These are phyloP conservation scores for Amphibolis antarctica DNA, from an alignment of 106 monocot genomes.

Conservation along the genomic window DNA sequence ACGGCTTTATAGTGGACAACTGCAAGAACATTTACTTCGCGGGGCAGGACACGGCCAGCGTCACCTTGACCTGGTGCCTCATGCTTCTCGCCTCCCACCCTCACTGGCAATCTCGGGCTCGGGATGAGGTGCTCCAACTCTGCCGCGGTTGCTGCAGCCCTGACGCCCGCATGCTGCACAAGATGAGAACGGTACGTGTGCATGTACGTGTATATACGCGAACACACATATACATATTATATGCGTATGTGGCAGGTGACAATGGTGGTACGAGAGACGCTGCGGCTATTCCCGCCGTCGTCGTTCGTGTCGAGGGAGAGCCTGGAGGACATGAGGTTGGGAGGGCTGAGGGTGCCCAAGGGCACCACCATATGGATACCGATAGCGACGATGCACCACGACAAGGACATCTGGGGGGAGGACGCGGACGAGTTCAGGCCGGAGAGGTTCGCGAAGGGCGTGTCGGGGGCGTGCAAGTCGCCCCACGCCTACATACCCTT, in stretches of 20 bases:
- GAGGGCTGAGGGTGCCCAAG: constrained; percentile 27
- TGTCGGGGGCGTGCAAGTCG: constrained; percentile 36
- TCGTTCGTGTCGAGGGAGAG: constrained; percentile 23
- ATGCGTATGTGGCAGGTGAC: constrained; percentile 20
- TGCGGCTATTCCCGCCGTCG: constrained; percentile 28
- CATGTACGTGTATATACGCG: too few species aligned
- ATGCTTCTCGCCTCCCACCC: constrained; percentile 49
- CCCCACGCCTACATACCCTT: constrained; percentile 58
- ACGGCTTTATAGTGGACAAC: constrained; percentile 62
- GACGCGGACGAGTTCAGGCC: constrained; percentile 61
- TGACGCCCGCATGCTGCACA: constrained; percentile 29
- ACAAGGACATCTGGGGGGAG: constrained; percentile 43
- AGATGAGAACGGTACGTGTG: constrained; percentile 57
- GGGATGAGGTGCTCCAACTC: constrained; percentile 45
- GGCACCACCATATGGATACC: constrained; percentile 38
- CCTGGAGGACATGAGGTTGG: constrained; percentile 27
- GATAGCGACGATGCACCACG: constrained; percentile 33
- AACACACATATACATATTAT: too few species aligned
- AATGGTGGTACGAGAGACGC: constrained; percentile 49
- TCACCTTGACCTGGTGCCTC: constrained; percentile 54
- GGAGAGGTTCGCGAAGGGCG: constrained; percentile 37
- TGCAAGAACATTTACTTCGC: constrained; percentile 86
- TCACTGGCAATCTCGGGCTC: constrained; percentile 54
- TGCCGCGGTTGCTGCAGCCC: constrained; percentile 16
- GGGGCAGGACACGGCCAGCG: constrained; percentile 57